Base-by-base conservation (phyloP, 768 basidiomycete species). In the Phanerochaete sordida region DNA sequence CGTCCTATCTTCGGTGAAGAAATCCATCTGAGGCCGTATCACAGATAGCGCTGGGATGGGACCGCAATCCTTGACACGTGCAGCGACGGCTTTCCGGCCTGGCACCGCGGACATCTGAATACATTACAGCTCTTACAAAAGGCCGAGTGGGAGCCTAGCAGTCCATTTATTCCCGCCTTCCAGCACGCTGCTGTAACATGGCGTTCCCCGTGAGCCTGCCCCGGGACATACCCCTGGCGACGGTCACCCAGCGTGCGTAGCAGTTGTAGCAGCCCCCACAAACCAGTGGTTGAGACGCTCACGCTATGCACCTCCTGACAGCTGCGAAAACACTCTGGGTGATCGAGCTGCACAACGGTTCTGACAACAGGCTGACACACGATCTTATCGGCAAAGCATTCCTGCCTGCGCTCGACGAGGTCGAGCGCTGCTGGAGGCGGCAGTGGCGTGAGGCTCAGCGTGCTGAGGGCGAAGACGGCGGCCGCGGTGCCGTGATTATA, bases 311-410 rank as follows among this genome's bases (percentile, higher is more conserved):
- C n/a, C n/a, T n/a, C n/a, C 37, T n/a, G n/a, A 35, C 57, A 49
- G 48, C 48, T 27, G 28, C 24, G 19, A 28, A 49, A 16, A 15
- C 24, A 2, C 63, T 88, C 39, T 94, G 91, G 91, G 76, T 90
- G 53, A 83, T 93, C 59, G 91, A 94, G 68, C 72, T 94, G 56
- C 90, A 90, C 66, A 89, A 91, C 69, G 90, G 87, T 16, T 77
- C 77, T 39, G 92, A 94, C 71, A 90, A 80, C 63, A 84, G 91
- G 23, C 72, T 94, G 48, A 87, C 85, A 0, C 72, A 77, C 26
- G 71, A 71, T 7, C 72, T 94, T 55, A 74, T 92, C 56, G 77
- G 82, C 57, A 73, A 79, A 19, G 89, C 79, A 0, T 63, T 93
- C 28, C 81, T 81, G 63, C 89, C 90, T 46, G 88, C 90, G 3